Percentiles rank a stretch among this genome's conserved stretches.
Conservation (phyloP, 2,329 filamentous ascomycete genomes). For the Laburnicola sp. region DNA sequence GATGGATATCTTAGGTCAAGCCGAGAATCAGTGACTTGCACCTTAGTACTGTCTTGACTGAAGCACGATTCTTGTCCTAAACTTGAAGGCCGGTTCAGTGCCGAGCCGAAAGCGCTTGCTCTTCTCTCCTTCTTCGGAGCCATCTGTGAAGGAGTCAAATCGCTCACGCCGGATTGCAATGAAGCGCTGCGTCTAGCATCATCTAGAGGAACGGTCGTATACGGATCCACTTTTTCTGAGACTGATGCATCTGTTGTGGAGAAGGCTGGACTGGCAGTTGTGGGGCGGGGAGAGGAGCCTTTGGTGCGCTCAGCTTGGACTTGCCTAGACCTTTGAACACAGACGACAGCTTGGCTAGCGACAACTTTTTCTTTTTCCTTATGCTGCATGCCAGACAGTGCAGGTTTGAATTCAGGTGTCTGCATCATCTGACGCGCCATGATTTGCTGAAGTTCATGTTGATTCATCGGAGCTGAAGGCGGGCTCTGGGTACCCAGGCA, state of each 20-base stretch:
- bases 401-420: conserved; percentile 1
- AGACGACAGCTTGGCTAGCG: conserved; percentile 35
- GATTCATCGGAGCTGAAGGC: conserved; percentile 23
- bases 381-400: conserved; percentile 23
- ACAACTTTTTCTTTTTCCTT: conserved; percentile 29
- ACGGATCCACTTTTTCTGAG: conserved; percentile 5
- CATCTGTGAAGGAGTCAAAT: conserved; percentile 25
- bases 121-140: conserved; percentile 20
- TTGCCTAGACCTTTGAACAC: conserved; percentile 52
- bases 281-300: conserved; percentile 8
- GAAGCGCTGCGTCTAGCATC: conserved; percentile 24
- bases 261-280: neutral
- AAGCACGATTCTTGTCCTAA: conserved; percentile 35
- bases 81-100: conserved; percentile 26
- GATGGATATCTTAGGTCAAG: conserved; percentile 32
- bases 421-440: conserved; percentile 36
- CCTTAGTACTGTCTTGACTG: conserved; percentile 34
- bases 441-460: conserved; percentile 37
- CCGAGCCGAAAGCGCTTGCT: conserved; percentile 13
- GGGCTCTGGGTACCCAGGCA: conserved; percentile 16
- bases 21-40: conserved; percentile 34
- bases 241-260: neutral
- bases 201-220: conserved; percentile 4
- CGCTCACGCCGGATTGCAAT: conserved; percentile 30
- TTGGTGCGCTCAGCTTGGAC: conserved; percentile 18